phyloP scores from a whole-genome alignment of 2,329 filamentous ascomycete genomes.

The Gliomastix tumulicola region DNA sequence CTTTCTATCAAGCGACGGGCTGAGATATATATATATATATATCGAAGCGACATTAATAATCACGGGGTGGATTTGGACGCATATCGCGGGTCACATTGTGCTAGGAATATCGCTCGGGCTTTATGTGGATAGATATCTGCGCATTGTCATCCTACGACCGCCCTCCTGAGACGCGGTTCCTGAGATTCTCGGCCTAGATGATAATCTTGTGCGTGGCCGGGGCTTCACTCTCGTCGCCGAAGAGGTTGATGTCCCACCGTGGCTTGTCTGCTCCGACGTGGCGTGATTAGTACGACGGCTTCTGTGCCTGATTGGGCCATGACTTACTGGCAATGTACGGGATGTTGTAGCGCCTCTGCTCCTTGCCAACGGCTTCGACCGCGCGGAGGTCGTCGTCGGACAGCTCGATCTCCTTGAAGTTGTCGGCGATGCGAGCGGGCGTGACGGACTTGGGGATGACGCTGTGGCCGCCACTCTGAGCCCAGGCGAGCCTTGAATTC shows the following conservation, averaged over 20 bases:
- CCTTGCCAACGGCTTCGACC: conserved; percentile 55
- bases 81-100: no score
- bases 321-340: conserved; percentile 29
- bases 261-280: conserved; percentile 35
- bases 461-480: conserved; percentile 51
- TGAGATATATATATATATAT: no score
- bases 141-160: no score
- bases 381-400: conserved; percentile 49
- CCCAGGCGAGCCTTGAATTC: conserved; percentile 58
- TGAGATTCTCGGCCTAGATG: no score
- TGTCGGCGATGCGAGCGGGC: conserved; percentile 57
- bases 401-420: conserved; percentile 63
- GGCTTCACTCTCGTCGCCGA: conserved; percentile 45
- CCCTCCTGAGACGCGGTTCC: no score
- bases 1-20: no score
- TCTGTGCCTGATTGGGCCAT: no score
- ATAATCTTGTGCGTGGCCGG: conserved; percentile 25
- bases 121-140: no score
- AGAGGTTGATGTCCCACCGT: conserved; percentile 51
- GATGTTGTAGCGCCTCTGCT: conserved; percentile 35
- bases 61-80: no score
- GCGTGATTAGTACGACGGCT: background rate
- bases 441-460: conserved; percentile 74
- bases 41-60: no score
- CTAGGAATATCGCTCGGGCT: no score